Base-by-base conservation (phyloP, 2,329 filamentous ascomycete genomes). In the Clonostachys byssicola region DNA sequence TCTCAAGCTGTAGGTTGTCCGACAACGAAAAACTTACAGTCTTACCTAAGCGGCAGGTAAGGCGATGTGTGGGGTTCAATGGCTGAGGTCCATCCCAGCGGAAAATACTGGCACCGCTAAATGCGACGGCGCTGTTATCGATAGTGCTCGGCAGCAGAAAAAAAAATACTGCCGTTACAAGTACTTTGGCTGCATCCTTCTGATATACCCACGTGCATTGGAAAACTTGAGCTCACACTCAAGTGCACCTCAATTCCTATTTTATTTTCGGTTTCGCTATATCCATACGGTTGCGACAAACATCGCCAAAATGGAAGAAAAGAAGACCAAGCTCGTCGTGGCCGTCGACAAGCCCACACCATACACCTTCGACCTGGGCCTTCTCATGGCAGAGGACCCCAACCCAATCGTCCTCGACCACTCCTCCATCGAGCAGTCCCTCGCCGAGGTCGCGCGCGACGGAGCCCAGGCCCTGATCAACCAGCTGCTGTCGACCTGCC, bases 381-480 rank as follows among this genome's bases (percentile, higher is more conserved):
- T 95, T 63, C 85, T 97, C 46, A 80, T 95, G 62, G 87, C 84
- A 67, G 85, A 85, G 62, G 94, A 97, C 70, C 81, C 91, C 38
- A 97, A 96, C 70, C 89, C 92, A 3, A 73, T 94, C 45, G 71
- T 78, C 43, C 69, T 83, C 52, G 70, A 79, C 56, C 68, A 67
- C 46, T 53, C 66, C 33, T 61, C 73, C 36, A 69, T 85, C 52
- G 89, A 96, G 67, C 72, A 75, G 30, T 79, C 81, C 49, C 84
- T 97, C 51, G 77, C 85, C 52, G 72, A 80, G 39, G 82, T 85
- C 18, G 91, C 94, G 47, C 89, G 92, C 60, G 90, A 96, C 68
- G 91, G 89, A 67, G 89, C 92, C 12, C 94, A 99, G 72, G 85
- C 83, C 33, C 83, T 99, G 49, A 83, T 99, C 67, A 96, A 96